Base-by-base conservation (phyloP, 2,329 filamentous ascomycete species). In the Ceratocystis alfenasii region DNA sequence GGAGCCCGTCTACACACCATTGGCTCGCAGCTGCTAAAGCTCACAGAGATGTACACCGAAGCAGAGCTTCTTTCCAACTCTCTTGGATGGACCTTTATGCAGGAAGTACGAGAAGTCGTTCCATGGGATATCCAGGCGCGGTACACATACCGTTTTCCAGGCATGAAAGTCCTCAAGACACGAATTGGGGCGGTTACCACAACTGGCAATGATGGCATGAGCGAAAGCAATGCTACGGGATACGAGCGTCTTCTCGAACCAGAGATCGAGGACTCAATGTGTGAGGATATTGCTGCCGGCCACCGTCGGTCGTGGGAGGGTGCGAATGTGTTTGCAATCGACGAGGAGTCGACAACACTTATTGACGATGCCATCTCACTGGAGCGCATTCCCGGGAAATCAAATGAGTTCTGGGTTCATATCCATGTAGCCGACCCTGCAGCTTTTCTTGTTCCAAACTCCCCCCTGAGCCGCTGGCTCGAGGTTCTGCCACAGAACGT, bases 331-430 rank as follows among this genome's bases (percentile, higher is more conserved):
- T 92, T 86, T 72, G 90, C 87, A 69, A 88, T 95, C 68, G 89
- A 95, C 71, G 80, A 82, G 33, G 78, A 79, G 22, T 76, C 75
- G 45, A 87, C 90, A 0, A 77, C 81, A 33, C 85, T 93, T 70
- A 87, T 94, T 67, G 89, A 95, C 70, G 89, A 95, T 72, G 89
- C 86, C 1, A 75, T 95, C 7, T 93, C 89, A 0, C 72, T 94
- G 6, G 86, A 90, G 71, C 73, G 75, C 59, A 81, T 86, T 0
- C 74, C 78, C 3, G 76, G 74, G 20, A 68, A 78, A 22, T 72
- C 78, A 63, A 79, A 87, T 69, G 84, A 83, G 71, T 30, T n/a
- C 10, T 94, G 89, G 89, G 77, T 93, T 36, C 88, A 91, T 71
- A 75, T 90, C 41, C 89, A 94, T 73, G 81, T 88, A 53, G 89